Percentiles rank a stretch among this genome's conserved stretches.
Conservation (phyloP, 345 rosid genomes). For the Salix viminalis region DNA sequence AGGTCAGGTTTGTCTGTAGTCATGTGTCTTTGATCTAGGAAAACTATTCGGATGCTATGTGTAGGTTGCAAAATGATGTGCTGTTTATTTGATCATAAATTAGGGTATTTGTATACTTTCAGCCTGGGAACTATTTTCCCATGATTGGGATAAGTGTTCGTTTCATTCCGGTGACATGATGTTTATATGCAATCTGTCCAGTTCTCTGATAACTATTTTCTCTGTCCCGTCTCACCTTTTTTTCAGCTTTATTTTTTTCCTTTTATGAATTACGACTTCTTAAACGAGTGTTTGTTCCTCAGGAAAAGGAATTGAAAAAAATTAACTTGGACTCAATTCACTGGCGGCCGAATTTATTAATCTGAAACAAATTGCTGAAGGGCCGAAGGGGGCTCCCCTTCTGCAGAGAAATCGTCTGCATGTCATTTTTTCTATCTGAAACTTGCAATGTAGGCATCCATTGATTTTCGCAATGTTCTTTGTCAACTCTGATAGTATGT, state of each 20-base stretch:
- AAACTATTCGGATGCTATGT: conserved; percentile 25
- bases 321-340: background rate
- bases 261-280: background rate
- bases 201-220: background rate
- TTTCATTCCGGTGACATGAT: conserved; percentile 6
- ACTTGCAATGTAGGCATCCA: conserved; percentile 7
- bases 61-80: conserved; percentile 27
- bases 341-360: background rate
- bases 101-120: conserved; percentile 19
- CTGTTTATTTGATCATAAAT: conserved; percentile 19
- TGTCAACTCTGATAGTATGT: background rate
- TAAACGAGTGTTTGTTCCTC: background rate
- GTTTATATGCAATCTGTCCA: conserved; percentile 16
- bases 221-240: background rate
- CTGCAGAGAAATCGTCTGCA: background rate
- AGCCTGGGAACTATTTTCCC: conserved; percentile 18
- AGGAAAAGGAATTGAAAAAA: background rate
- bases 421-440: too few relatives aligned
- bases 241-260: background rate
- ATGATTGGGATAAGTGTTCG: conserved; percentile 13
- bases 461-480: background rate
- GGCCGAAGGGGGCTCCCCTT: background rate
- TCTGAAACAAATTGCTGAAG: background rate
- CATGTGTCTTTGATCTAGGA: conserved; percentile 27
- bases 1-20: conserved; percentile 39